Evolutionary conservation across 371 early-diverging fungal species (phyloP), one percentile per base, ranked within the genome.

Genomic region (Apophysomyces trapeziformis): DNA sequence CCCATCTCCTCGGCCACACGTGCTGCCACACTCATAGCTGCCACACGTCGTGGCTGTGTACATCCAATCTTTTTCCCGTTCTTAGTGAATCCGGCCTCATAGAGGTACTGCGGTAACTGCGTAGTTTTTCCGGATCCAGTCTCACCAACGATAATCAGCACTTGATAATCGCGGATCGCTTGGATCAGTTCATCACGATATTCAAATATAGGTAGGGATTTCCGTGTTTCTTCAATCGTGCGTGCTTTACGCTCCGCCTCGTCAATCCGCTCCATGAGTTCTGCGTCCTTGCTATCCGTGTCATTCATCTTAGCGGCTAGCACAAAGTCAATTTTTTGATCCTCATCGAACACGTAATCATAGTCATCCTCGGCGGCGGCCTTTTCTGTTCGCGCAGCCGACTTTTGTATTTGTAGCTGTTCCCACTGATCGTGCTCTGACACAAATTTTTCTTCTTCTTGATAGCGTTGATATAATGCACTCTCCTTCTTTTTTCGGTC

Each of bases 81-180:
- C 44, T 92, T 90, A 38, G 94, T 93, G 67, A 93, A 97, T 8
- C 98, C 98, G 12, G 93, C 94, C 71, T 99, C 99, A 68, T 92
- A 90, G 13, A 99, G 79, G 74, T 99, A 99, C 77, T 99, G 99
- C 3, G 99, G 97, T 26, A 99, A 84, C 78, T 99, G 99, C 5
- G 99, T 99, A 0, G 99, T 99, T 75, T 99, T 99, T 8, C 99
- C 99, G 7, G 97, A 96, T 12, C 99, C 99, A 4, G 99, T 99
- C 75, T 98, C 98, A 45, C 99, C 99, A 11, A 96, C 96, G 65
- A 99, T 91, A 67, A 99, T 87, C 9, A 98, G 66, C 0, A 96
- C 92, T 71, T 94, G 96, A 69, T 85, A 87, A n/a, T 92, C 80
- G 35, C 93, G 84, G 16, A 99, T 86, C 4, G 96, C 95, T 0